Conservation (phyloP, 192 early-diverging fungal species). For the Funneliformis geosporum region DNA sequence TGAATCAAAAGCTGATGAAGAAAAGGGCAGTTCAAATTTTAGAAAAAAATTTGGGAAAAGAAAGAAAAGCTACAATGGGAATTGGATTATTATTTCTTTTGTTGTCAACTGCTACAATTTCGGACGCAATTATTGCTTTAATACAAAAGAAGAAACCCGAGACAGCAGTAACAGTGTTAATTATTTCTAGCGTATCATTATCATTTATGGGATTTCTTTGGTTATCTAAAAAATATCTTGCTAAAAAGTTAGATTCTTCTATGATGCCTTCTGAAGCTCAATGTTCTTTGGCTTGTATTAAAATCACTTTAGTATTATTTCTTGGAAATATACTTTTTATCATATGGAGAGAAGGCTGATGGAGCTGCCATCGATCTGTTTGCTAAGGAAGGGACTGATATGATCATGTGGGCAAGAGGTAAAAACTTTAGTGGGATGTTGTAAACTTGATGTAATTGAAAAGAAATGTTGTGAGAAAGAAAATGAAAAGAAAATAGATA, state of each 20-base stretch:
- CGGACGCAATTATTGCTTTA: slow-evolving; percentile 2
- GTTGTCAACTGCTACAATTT: slow-evolving; percentile 14
- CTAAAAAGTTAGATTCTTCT: slow-evolving; percentile 15
- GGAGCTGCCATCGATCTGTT: slow-evolving; percentile 24
- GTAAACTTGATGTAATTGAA: not conserved
- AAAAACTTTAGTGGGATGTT: slow-evolving; percentile 29
- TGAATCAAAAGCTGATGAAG: not conserved
- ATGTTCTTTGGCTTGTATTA: slow-evolving; percentile 27
- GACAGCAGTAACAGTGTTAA: not conserved
- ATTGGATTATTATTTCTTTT: slow-evolving; percentile 19
- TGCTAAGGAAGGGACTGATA: slow-evolving; percentile 15
- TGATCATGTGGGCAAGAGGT: slow-evolving; percentile 16
- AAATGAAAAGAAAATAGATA: too few relatives aligned
- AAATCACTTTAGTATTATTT: slow-evolving; percentile 16
- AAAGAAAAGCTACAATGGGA: slow-evolving; percentile 9
- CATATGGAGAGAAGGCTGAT: slow-evolving; percentile 8
- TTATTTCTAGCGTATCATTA: slow-evolving; percentile 22
- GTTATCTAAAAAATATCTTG: not conserved
- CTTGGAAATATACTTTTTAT: slow-evolving; percentile 8
- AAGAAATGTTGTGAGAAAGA: not conserved
- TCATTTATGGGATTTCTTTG: slow-evolving; percentile 21
- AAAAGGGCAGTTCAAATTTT: not conserved
- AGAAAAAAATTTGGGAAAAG: not conserved
- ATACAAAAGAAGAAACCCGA: not conserved
- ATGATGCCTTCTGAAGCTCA: slow-evolving; percentile 14